Evolutionary conservation across 768 basidiomycete species (phyloP).

Genomic region (Auricularia sp.): DNA sequence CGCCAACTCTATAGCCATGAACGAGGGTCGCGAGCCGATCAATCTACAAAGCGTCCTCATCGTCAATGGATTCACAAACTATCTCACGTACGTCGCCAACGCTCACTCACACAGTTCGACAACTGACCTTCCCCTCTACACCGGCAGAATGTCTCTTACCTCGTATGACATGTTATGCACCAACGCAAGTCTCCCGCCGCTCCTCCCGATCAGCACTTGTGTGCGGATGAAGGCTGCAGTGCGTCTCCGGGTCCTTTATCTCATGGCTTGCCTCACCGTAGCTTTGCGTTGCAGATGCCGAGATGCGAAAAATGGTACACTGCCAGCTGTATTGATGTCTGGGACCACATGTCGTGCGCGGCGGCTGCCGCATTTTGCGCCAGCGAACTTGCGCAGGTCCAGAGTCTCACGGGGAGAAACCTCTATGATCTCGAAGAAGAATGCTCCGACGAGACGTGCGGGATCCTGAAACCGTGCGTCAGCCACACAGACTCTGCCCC

Average conservation of each 20-base stretch:
- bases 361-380: conserved; percentile 33
- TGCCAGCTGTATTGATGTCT: conserved; percentile 31
- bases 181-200: conserved; percentile 25
- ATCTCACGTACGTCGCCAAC: background rate
- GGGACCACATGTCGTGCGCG: conserved; percentile 33
- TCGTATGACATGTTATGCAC: conserved; percentile 50
- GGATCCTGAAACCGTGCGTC: background rate
- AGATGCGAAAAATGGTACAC: conserved; percentile 33
- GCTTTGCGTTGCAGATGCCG: conserved; percentile 25
- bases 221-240: background rate
- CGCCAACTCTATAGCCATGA: conserved; percentile 30
- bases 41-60: conserved; percentile 42
- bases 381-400: background rate
- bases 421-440: background rate
- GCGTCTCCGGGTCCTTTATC: conserved; percentile 9
- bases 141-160: conserved; percentile 25
- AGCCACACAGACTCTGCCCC: too few relatives aligned
- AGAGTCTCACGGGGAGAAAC: background rate
- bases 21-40: conserved; percentile 38
- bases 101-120: background rate
- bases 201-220: conserved; percentile 2
- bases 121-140: background rate
- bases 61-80: conserved; percentile 14
- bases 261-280: background rate
- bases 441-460: background rate